Evolutionary conservation across 768 basidiomycete genomes (phyloP).

Genomic region (Paxillus ammoniavirescens): DNA sequence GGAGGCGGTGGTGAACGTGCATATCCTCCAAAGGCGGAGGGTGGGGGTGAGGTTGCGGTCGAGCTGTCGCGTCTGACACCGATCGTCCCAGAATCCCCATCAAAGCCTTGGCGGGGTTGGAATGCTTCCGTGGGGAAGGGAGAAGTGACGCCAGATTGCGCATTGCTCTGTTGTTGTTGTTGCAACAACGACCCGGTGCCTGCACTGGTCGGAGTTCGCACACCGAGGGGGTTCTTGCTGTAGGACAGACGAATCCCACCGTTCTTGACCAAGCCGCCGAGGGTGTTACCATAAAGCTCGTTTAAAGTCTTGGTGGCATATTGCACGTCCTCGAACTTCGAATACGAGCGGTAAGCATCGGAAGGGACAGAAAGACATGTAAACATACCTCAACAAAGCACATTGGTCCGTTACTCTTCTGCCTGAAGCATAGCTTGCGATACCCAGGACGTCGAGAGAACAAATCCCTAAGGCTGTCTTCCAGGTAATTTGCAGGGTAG

Average conservation of each 20-base stretch:
- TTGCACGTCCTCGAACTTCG: slow-evolving; percentile 85
- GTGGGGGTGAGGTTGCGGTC: slow-evolving; percentile 22
- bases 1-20: slow-evolving; percentile 35
- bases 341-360: slow-evolving; percentile 2
- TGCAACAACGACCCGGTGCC: slow-evolving; percentile 24
- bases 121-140: slow-evolving; percentile 29
- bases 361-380: neutral
- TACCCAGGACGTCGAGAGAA: slow-evolving; percentile 82
- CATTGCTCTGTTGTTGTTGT: slow-evolving; percentile 23
- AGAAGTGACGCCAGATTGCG: slow-evolving; percentile 22
- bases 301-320: slow-evolving; percentile 85
- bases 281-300: slow-evolving; percentile 87
- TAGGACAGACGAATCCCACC: slow-evolving; percentile 96
- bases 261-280: slow-evolving; percentile 90
- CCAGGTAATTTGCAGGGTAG: slow-evolving; percentile 76
- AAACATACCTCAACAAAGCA: slow-evolving; percentile 91
- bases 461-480: slow-evolving; percentile 80
- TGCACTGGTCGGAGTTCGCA: slow-evolving; percentile 73
- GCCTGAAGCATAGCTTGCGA: slow-evolving; percentile 89
- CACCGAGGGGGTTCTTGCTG: slow-evolving; percentile 97
- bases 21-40: slow-evolving; percentile 26
- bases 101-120: slow-evolving; percentile 31
- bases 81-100: slow-evolving; percentile 18
- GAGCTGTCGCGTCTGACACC: slow-evolving; percentile 26
- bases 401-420: slow-evolving; percentile 98